These are phyloP conservation scores for Nemania sp. DNA, from an alignment of 2,329 filamentous ascomycete genomes.

Conservation along the genomic window DNA sequence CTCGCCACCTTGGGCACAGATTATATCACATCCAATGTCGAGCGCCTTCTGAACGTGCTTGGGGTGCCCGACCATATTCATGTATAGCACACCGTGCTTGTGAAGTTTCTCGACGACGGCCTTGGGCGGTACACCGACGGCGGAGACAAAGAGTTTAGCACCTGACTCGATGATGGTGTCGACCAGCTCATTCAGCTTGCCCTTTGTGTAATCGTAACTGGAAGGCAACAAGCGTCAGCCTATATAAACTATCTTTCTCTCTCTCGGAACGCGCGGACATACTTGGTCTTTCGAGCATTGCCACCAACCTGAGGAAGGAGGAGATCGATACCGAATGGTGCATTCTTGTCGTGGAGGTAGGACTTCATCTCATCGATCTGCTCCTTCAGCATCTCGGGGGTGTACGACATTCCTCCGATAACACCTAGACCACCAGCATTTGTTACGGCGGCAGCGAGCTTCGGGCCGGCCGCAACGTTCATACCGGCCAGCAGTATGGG, in stretches of 20 bases:
- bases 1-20: conserved; percentile 97
- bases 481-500: conserved; percentile 95
- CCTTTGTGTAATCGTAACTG: conserved; percentile 99
- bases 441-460: conserved; percentile 93
- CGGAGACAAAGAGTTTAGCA: conserved; percentile 92
- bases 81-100: conserved; percentile 85
- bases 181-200: conserved; percentile 89
- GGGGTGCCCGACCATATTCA: conserved; percentile 99
- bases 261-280: conserved; percentile 34
- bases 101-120: conserved; percentile 89
- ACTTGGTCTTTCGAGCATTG: conserved; percentile 92
- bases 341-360: conserved; percentile 85
- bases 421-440: conserved; percentile 97
- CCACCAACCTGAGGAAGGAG: conserved; percentile 94
- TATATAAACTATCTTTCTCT: conserved; percentile 19
- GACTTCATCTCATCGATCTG: conserved; percentile 94
- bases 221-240: conserved; percentile 26
- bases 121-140: conserved; percentile 91
- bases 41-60: conserved; percentile 98
- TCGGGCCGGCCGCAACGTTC: conserved; percentile 97
- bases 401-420: conserved; percentile 94
- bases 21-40: conserved; percentile 89
- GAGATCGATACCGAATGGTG: conserved; percentile 92
- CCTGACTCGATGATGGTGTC: conserved; percentile 92
- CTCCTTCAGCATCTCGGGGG: conserved; percentile 93